A percentile compares a stretch with the other conserved stretches of the same genome.
These are phyloP conservation scores for Catunica adiposa DNA, from an alignment of 2,329 filamentous ascomycete species.

Conservation along the genomic window DNA sequence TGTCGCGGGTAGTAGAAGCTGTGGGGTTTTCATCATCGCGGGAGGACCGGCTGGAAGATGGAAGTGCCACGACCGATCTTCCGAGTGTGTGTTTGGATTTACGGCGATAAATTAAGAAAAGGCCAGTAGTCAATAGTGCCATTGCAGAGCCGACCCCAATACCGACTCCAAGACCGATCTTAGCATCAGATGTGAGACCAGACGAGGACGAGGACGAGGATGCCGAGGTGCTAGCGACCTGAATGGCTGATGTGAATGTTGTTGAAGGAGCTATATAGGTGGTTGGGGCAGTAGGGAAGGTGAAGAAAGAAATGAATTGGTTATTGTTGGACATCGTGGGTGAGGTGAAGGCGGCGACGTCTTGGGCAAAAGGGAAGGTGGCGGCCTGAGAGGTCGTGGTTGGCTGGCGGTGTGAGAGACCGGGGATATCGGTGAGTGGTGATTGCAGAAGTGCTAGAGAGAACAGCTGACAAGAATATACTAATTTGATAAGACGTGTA, in stretches of 20 bases:
- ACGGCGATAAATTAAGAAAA: slow-evolving; percentile 2
- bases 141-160: neutral
- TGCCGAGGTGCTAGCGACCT: neutral
- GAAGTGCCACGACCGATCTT: neutral
- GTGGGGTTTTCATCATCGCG: neutral
- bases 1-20: neutral
- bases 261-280: neutral
- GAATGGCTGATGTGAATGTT: neutral
- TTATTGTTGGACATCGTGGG: slow-evolving; percentile 1
- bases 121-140: neutral
- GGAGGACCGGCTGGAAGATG: neutral
- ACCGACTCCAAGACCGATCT: slow-evolving; percentile 4
- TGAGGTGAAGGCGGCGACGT: neutral
- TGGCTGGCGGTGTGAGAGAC: neutral
- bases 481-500: too few relatives aligned
- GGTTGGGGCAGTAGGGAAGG: neutral
- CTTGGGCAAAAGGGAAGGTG: neutral
- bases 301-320: slow-evolving; percentile 3
- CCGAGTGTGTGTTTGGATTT: neutral
- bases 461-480: too few relatives aligned
- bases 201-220: neutral
- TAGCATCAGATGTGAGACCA: slow-evolving; percentile 3
- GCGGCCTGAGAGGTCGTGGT: neutral
- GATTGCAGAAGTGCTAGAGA: neutral
- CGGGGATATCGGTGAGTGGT: neutral